These are phyloP conservation scores for Phytophthora pisi DNA, from an alignment of 352 stramenopile species.

Conservation along the genomic window DNA sequence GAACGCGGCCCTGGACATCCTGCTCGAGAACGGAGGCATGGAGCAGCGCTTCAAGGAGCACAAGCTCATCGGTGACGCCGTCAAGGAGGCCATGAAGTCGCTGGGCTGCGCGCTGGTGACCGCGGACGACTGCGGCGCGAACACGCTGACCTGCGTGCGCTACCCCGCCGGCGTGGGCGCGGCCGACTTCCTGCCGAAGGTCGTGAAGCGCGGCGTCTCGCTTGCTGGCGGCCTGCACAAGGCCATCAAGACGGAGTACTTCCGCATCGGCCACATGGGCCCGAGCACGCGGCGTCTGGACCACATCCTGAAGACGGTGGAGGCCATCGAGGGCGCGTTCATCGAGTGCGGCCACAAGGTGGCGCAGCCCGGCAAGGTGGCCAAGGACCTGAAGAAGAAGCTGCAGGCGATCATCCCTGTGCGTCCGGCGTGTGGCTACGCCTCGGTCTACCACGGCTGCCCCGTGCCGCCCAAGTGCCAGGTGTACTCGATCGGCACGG, in stretches of 20 bases:
- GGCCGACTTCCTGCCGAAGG: slow-evolving; percentile 76
- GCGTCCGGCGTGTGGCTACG: slow-evolving; percentile 50
- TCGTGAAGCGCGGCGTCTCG: slow-evolving; percentile 71
- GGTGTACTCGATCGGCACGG: slow-evolving; percentile 63
- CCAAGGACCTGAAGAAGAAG: slow-evolving; percentile 58
- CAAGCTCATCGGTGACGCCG: slow-evolving; percentile 52
- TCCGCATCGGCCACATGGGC: slow-evolving; percentile 86
- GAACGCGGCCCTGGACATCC: slow-evolving; percentile 68
- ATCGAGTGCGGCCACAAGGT: slow-evolving; percentile 76
- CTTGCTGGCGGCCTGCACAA: slow-evolving; percentile 78
- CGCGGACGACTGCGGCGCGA: slow-evolving; percentile 48
- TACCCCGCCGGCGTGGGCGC: slow-evolving; percentile 70
- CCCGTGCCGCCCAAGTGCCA: slow-evolving; percentile 75
- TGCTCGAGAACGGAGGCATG: slow-evolving; percentile 78
- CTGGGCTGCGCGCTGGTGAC: slow-evolving; percentile 72
- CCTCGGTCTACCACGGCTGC: slow-evolving; percentile 57
- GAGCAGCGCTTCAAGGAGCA: slow-evolving; percentile 82
- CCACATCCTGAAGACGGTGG: slow-evolving; percentile 75
- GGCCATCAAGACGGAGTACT: slow-evolving; percentile 87
- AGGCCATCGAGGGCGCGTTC: slow-evolving; percentile 73
- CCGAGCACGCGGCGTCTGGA: slow-evolving; percentile 76
- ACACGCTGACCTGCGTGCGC: slow-evolving; percentile 79
- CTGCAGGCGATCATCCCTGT: slow-evolving; percentile 58
- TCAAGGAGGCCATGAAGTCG: slow-evolving; percentile 73
- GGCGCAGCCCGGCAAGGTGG: slow-evolving; percentile 57